phyloP scores from a whole-genome alignment of 371 early-diverging fungal genomes.

The Mucor mucedo region DNA sequence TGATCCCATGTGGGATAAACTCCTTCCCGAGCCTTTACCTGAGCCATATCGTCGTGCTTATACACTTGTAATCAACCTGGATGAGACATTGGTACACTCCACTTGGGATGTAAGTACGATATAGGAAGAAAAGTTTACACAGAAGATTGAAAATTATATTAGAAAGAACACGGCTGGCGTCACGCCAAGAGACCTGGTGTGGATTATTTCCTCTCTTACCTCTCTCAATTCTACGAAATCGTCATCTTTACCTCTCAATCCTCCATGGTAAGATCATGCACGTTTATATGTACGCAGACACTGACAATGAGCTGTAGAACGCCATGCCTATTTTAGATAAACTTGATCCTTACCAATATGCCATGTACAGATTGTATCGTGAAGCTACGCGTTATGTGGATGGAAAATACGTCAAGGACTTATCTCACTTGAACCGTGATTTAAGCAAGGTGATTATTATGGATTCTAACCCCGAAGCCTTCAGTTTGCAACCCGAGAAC shows the following conservation, averaged over 20 bases:
- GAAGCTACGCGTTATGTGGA: conserved; percentile 87
- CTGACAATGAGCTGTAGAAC: conserved; percentile 48
- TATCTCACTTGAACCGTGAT: conserved; percentile 92
- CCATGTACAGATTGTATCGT: conserved; percentile 86
- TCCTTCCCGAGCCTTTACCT: conserved; percentile 88
- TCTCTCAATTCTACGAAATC: conserved; percentile 91
- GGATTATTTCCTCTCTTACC: conserved; percentile 91
- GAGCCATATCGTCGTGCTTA: conserved; percentile 81
- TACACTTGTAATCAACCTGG: conserved; percentile 93
- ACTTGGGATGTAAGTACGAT: conserved; percentile 84
- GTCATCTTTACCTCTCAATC: conserved; percentile 93
- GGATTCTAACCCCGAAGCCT: conserved; percentile 85
- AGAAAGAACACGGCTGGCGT: conserved; percentile 92
- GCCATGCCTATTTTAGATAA: conserved; percentile 85
- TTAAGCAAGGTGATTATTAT: conserved; percentile 89
- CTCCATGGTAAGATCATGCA: conserved; percentile 50
- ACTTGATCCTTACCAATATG: conserved; percentile 87
- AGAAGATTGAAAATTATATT: neutral
- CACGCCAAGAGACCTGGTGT: conserved; percentile 94
- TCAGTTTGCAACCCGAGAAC: conserved; percentile 91
- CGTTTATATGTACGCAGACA: too few species aligned
- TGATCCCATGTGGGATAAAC: conserved; percentile 80
- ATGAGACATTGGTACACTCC: conserved; percentile 90
- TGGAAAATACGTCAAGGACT: conserved; percentile 90
- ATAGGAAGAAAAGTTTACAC: too few species aligned